These are phyloP conservation scores for Geranium rotundifolium DNA, from an alignment of 345 rosid species.

Conservation along the genomic window DNA sequence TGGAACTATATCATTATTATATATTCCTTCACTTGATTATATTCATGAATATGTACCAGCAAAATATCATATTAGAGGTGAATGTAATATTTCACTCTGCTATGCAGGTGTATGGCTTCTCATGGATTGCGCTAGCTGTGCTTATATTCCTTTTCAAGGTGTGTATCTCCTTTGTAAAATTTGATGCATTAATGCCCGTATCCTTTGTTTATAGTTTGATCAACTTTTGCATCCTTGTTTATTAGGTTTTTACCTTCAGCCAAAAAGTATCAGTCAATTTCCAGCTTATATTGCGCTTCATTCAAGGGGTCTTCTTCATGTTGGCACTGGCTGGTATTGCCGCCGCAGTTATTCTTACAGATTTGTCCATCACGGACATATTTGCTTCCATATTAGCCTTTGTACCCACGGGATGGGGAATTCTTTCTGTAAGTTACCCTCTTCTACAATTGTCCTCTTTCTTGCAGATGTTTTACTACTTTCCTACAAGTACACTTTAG, in stretches of 20 bases:
- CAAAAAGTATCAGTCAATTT: constrained; percentile 92
- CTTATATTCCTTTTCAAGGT: constrained; percentile 81
- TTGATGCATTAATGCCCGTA: constrained; percentile 40
- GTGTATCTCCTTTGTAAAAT: neutral
- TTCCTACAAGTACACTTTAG: neutral
- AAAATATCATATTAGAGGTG: neutral
- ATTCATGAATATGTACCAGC: neutral
- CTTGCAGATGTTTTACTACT: neutral
- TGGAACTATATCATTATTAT: no score
- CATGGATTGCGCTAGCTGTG: constrained; percentile 71
- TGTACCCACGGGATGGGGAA: constrained; percentile 93
- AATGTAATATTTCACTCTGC: neutral
- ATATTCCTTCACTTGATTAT: no score
- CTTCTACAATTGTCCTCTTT: no score
- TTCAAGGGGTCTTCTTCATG: constrained; percentile 72
- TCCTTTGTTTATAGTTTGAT: neutral
- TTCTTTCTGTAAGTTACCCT: constrained; percentile 73
- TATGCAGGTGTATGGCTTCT: constrained; percentile 67
- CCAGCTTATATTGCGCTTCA: constrained; percentile 79
- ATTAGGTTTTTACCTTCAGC: constrained; percentile 90
- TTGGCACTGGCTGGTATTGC: constrained; percentile 64
- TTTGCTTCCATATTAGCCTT: constrained; percentile 80
- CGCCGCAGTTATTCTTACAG: constrained; percentile 42
- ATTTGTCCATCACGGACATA: constrained; percentile 46
- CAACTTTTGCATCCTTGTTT: constrained; percentile 36